These are phyloP conservation scores for Psilocybe subaeruginosa DNA, from an alignment of 768 basidiomycete genomes.

Conservation along the genomic window DNA sequence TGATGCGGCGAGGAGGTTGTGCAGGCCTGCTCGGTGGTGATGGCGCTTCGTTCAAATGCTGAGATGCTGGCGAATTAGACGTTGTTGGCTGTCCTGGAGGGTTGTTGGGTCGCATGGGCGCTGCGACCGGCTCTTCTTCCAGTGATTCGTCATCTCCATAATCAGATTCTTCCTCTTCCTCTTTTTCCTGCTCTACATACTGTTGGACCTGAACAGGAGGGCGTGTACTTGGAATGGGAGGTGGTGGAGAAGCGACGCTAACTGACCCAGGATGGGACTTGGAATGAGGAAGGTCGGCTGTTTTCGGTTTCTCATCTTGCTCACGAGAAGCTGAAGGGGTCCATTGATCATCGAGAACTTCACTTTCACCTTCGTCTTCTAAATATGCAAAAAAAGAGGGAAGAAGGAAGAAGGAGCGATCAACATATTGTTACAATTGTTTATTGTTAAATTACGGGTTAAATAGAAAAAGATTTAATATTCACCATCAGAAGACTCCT, in stretches of 20 bases:
- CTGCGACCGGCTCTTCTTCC: neutral
- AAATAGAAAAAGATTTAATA: conserved; percentile 23
- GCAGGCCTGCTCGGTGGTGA: conserved; percentile 18
- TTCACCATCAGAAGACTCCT: conserved; percentile 35
- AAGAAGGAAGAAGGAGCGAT: conserved; percentile 18
- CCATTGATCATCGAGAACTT: conserved; percentile 5
- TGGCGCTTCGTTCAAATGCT: conserved; percentile 2
- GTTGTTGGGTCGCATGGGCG: neutral
- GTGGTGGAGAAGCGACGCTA: neutral
- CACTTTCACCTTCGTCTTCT: conserved; percentile 19
- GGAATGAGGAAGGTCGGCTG: conserved; percentile 1
- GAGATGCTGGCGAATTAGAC: neutral
- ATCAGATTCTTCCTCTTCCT: conserved; percentile 13
- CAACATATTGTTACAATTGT: conserved; percentile 29
- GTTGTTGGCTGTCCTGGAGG: neutral
- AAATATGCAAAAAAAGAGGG: conserved; percentile 17
- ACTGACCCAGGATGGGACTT: conserved; percentile 4
- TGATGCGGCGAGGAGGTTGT: conserved; percentile 28
- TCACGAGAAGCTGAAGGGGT: conserved; percentile 5
- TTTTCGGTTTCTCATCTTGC: conserved; percentile 9
- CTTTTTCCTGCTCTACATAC: conserved; percentile 12
- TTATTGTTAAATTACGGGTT: conserved; percentile 22
- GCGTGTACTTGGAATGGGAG: conserved; percentile 7
- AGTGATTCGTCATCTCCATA: conserved; percentile 11
- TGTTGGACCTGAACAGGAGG: conserved; percentile 16